Base-by-base conservation (phyloP, 495 filamentous ascomycete genomes). In the Recurvomyces mirabilis region DNA sequence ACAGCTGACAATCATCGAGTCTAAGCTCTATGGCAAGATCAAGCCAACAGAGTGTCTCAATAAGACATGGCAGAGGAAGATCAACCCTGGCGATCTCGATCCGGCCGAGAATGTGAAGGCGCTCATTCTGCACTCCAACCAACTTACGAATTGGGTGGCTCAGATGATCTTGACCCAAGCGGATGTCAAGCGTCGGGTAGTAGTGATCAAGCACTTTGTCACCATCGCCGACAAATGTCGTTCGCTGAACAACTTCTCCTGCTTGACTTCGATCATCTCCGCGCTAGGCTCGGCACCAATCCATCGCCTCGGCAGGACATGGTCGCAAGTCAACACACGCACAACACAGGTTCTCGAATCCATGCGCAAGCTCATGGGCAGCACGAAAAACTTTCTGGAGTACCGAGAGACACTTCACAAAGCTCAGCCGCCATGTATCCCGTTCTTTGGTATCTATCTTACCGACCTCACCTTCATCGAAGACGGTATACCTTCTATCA, bases 141-240 rank as follows among this genome's bases (percentile, higher is more conserved):
- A 94, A 61, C 75, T 96, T 63, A 96, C 91, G 15, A 98, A 96
- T 62, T 96, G 93, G 93, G 91, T 98, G 41, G 91, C 91, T n/a
- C 88, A 98, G 61, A 96, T 96, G 91, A 96, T 98, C 53, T 68
- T 98, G 55, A 86, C 78, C 2, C 93, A 98, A 60, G 70, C 74
- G 24, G 91, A 96, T 60, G 84, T 94, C 38, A 91, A 88, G 68
- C 93, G 93, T 63, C 75, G 91, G 47, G 91, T 96, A 21, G 80
- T 93, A 15, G 93, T 98, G 29, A 95, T 98, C 64, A 96, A 96
- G 60, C 93, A 96, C 64, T 98, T 96, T 65, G 86, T 98, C 25
- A 78, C 80, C 34, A 84, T 98, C 24, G 91, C 91, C 50, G 93
- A 98, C 70, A 95, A 91, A 86, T 96, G 91, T 58, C 89, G 91